Conservation (phyloP, 805 yeast species). For the Scheffersomyces amazonensis region DNA sequence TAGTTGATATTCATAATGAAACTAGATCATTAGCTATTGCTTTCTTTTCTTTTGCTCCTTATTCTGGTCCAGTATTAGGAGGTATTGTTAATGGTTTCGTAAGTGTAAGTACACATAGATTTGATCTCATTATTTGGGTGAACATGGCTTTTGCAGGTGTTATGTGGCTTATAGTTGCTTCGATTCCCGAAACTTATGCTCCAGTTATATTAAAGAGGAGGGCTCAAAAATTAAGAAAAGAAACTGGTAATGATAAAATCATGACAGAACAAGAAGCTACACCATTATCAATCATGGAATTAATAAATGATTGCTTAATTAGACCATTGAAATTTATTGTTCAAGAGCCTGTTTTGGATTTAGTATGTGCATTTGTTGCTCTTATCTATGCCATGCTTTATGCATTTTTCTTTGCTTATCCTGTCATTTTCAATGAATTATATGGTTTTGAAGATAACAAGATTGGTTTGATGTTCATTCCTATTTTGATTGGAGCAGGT, state of each 20-base stretch:
- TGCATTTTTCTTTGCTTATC: slow-evolving; percentile 94
- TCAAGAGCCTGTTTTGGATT: slow-evolving; percentile 82
- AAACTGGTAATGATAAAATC: slow-evolving; percentile 77
- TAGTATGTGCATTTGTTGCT: slow-evolving; percentile 83
- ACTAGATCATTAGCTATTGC: slow-evolving; percentile 89
- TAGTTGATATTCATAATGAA: slow-evolving; percentile 82
- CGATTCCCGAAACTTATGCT: slow-evolving; percentile 88
- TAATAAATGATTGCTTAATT: slow-evolving; percentile 66
- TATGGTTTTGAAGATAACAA: slow-evolving; percentile 76
- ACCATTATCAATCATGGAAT: slow-evolving; percentile 65
- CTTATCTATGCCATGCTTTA: slow-evolving; percentile 86
- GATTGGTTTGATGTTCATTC: slow-evolving; percentile 85
- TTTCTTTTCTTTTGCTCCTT: slow-evolving; percentile 87
- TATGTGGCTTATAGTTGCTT: slow-evolving; percentile 63
- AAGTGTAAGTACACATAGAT: slow-evolving; percentile 62
- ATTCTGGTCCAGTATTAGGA: slow-evolving; percentile 89
- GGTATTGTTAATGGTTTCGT: slow-evolving; percentile 88
- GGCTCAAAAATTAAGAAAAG: slow-evolving; percentile 66
- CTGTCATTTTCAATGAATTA: slow-evolving; percentile 76
- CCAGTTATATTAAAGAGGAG: slow-evolving; percentile 71
- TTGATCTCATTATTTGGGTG: slow-evolving; percentile 81
- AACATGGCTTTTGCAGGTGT: slow-evolving; percentile 90
- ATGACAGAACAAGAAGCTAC: slow-evolving; percentile 93
- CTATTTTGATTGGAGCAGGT: slow-evolving; percentile 83
- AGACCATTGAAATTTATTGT: slow-evolving; percentile 77